Evolutionary conservation across 1,284 basidiomycete species (phyloP), one percentile per base, ranked within the genome.

Genomic region (Fomitopsis palustris): DNA sequence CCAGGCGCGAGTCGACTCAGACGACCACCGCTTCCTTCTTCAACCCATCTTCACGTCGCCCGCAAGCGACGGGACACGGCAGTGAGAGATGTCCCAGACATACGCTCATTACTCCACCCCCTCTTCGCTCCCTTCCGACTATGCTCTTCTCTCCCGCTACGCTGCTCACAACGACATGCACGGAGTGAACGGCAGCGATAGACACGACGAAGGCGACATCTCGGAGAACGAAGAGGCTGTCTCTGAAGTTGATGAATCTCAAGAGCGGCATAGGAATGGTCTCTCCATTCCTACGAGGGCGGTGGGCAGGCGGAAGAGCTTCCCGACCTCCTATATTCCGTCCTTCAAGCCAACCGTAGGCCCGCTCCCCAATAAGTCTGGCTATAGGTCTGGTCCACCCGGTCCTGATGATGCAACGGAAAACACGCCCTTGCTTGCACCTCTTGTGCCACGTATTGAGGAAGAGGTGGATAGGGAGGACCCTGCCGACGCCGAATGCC

Each of bases 101-200:
- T 84, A 86, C 64, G 79, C 82, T 27, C 80, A 83, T 67, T 75
- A 76, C 59, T 67, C 70, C 1, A 66, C 75, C 2, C 78, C 84
- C 17, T 80, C 82, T 1, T 87, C 85, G 1, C 69, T 87, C 16
- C 85, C 86, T 21, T 82, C 83, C 0, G 85, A 87, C 72, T 86
- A 87, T 67, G 84, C 83, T 5, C 70, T 84, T 39, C 71, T 87
- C 14, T 82, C 85, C 14, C 78, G 78, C 21, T 82, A 79, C 60
- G 78, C 80, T 38, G 74, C 68, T 27, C 64, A 70, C 49, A 59
- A 68, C 60, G 57, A 64, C 56, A 51, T 59, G 19, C 49, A 35
- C 39, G 33, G 55, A 25, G 49, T 57, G 17, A 56, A 42, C 35
- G 39, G 55, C 25, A 23, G 47, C 17, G 56, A 61, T 16, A 38